Base-by-base conservation (phyloP, 306 rosid species). In the Inga oerstediana region DNA sequence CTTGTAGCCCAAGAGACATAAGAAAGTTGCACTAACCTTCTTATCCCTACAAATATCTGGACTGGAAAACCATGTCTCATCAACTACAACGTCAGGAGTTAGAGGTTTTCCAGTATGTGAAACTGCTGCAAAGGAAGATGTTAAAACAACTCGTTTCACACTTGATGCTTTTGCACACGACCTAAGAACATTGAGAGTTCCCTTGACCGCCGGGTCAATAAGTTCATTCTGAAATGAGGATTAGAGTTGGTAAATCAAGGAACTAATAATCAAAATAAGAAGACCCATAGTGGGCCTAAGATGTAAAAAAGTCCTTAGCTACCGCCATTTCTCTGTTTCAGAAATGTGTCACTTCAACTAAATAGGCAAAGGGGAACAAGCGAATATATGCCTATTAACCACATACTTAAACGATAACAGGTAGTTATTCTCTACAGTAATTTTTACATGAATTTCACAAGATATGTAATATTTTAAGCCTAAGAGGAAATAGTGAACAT, bases 121-220 rank as follows among this genome's bases (percentile, higher is more conserved):
- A 41, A 77, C 59, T 8, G 80, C 22, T n/a, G 58, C 80, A 0
- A 43, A 20, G 46, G 80, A 77, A 77, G 80, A 77, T 0, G 80
- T 77, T 43, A 61, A 41, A 41, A 77, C 80, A 39, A 61, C 72
- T 77, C 59, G 54, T 61, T 61, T 77, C 24, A 43, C 72, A 61
- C 54, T 24, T 22, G 70, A 12, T 10, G 58, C 41, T 27, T 77
- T 77, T 15, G 72, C 72, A 77, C 80, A 77, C 46, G 80, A 77
- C 48, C 46, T 77, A 15, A 77, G 80, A 61, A 77, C 49, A 61
- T 77, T 77, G 5, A 77, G 58, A 61, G 80, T 77, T 43, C 72
- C 59, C 27, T 77, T 45, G 27, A 61, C 58, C 13, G 80, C 72
- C 6, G 72, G 72, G 3, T 77, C 80, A 77, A 77, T 44, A 7